Evolutionary conservation across 2,329 filamentous ascomycete genomes (phyloP).

Genomic region (Curvularia eragrostidis): DNA sequence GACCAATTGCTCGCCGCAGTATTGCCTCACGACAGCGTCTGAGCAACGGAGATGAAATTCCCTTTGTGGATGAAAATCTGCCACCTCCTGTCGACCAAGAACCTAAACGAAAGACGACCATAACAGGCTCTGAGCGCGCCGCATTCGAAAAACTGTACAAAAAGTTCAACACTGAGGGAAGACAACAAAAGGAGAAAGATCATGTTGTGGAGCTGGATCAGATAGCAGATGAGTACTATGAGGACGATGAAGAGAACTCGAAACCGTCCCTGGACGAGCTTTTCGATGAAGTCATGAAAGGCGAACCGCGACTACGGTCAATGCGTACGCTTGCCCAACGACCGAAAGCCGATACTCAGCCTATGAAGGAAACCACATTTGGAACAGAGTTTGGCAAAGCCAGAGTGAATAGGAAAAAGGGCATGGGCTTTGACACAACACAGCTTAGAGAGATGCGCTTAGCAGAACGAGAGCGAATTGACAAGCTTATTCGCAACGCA

Average conservation of each 20-base stretch:
- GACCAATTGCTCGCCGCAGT: conserved; percentile 30
- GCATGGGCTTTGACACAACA: conserved; percentile 17
- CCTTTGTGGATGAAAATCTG: conserved; percentile 4
- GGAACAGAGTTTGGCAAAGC: conserved; percentile 5
- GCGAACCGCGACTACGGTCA: conserved; percentile 12
- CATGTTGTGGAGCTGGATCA: conserved; percentile 33
- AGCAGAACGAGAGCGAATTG: conserved; percentile 61
- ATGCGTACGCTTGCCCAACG: conserved; percentile 5
- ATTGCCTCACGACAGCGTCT: conserved; percentile 30
- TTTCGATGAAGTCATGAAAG: conserved; percentile 41
- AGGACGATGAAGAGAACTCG: conserved; percentile 37
- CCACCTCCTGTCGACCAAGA: conserved; percentile 30
- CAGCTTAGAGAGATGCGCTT: conserved; percentile 22
- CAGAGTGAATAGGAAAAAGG: conserved; percentile 16
- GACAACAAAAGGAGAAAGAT: conserved; percentile 23
- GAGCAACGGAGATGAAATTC: conserved; percentile 37
- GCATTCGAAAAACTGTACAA: conserved; percentile 47
- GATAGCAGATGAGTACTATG: conserved; percentile 42
- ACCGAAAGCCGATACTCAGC: conserved; percentile 4
- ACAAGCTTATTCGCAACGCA: conserved; percentile 61
- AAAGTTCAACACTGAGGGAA: conserved; percentile 31
- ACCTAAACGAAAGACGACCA: conserved; percentile 39
- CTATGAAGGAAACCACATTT: conserved; percentile 2
- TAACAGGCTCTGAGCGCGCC: conserved; percentile 45
- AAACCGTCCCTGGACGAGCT: conserved; percentile 34